Conservation (phyloP, 306 rosid species). For the Fragaria nilgerrensis region DNA sequence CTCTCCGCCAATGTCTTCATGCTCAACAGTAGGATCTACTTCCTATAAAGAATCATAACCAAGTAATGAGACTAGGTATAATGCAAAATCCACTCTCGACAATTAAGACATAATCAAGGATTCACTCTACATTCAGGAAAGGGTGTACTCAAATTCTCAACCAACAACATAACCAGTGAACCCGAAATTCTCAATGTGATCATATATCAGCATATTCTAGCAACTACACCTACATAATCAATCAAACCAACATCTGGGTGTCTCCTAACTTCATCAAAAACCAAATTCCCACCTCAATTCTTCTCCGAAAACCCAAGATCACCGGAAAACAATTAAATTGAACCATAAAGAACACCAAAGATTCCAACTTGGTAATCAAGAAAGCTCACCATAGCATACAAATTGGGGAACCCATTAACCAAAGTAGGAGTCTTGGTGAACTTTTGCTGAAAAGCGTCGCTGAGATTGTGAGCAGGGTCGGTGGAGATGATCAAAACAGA, state of each 20-base stretch:
- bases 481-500: slow-evolving; percentile 96
- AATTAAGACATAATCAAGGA: background rate
- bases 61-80: background rate
- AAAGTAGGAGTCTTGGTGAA: slow-evolving; percentile 85
- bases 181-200: background rate
- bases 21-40: slow-evolving; percentile 93
- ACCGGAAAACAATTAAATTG: background rate
- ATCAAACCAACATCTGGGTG: slow-evolving; percentile 7
- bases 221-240: background rate
- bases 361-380: background rate
- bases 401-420: slow-evolving; percentile 90
- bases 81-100: background rate
- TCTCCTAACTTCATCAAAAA: slow-evolving; percentile 19
- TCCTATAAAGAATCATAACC: slow-evolving; percentile 50
- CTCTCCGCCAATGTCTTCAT: slow-evolving; percentile 50
- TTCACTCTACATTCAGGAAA: background rate
- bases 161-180: background rate
- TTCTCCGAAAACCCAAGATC: background rate
- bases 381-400: slow-evolving; percentile 73
- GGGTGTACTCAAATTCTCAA: background rate
- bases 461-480: slow-evolving; percentile 98
- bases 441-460: slow-evolving; percentile 96
- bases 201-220: background rate
- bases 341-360: background rate
- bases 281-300: background rate